Conservation (phyloP, 2,329 filamentous ascomycete genomes). For the Eurotiales sp. region DNA sequence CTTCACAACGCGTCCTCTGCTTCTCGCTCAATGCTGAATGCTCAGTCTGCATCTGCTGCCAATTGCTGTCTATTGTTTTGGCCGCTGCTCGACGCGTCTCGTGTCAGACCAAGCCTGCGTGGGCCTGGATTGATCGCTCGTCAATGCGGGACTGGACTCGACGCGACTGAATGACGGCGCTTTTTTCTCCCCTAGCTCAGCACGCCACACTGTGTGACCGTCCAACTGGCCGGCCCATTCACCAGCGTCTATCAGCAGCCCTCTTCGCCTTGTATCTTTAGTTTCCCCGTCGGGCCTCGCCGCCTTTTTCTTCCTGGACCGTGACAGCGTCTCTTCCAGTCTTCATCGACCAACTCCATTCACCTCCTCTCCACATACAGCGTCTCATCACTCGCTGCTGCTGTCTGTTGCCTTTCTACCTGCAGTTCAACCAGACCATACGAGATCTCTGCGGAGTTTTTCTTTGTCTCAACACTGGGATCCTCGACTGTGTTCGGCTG, state of each 20-base stretch:
- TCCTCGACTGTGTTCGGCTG: no score
- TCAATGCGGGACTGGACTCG: conserved; percentile 12
- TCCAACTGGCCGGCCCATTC: background rate
- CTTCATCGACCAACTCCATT: background rate
- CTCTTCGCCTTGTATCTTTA: conserved; percentile 12
- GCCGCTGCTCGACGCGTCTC: no score
- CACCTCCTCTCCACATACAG: background rate
- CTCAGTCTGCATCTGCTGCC: no score
- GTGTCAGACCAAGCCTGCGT: no score
- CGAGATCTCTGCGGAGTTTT: no score
- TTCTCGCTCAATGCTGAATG: no score
- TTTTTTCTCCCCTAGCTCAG: conserved; percentile 4
- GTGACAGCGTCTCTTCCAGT: no score
- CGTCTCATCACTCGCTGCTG: no score
- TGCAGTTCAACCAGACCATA: background rate
- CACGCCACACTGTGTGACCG: conserved; percentile 11
- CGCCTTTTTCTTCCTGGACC: conserved; percentile 11
- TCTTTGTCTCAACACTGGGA: no score
- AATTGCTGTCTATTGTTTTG: no score
- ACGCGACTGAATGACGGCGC: conserved; percentile 8
- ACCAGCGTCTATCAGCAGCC: conserved; percentile 4
- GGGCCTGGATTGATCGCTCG: conserved; percentile 7
- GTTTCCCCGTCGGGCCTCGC: conserved; percentile 14
- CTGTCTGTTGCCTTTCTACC: background rate
- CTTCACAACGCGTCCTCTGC: no score